These are phyloP conservation scores for Vickermania ingenoplastis DNA, from an alignment of 208 protist genomes.

Conservation along the genomic window DNA sequence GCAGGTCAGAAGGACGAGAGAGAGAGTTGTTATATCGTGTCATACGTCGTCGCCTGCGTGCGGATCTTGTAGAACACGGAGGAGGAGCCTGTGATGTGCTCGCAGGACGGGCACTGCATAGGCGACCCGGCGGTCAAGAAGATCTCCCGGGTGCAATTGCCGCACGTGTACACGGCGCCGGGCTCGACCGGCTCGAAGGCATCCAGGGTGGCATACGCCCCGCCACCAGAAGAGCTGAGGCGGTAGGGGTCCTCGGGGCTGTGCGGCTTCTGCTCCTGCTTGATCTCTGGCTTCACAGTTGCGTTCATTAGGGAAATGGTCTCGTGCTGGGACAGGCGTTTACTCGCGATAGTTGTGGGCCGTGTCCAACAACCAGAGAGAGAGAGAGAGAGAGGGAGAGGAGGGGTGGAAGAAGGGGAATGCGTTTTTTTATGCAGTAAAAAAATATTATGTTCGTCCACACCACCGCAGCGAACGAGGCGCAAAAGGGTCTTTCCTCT, in stretches of 20 bases:
- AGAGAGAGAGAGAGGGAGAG: background rate
- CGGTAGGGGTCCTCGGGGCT: too few species aligned
- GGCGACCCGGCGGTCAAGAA: constrained; percentile 32
- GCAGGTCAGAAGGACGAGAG: too few species aligned
- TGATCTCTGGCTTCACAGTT: constrained; percentile 25
- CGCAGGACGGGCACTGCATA: constrained; percentile 72
- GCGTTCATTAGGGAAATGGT: too few species aligned
- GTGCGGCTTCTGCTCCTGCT: constrained; percentile 17
- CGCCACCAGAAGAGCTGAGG: constrained; percentile 8
- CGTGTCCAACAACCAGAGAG: constrained; percentile 2
- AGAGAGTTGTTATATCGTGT: constrained; percentile 53
- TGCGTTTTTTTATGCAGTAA: background rate
- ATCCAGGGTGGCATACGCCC: constrained; percentile 4
- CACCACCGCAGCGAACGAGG: too few species aligned
- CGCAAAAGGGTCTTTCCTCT: too few species aligned
- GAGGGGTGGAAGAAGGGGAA: background rate
- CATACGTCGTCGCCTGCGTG: constrained; percentile 72
- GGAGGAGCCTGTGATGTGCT: constrained; percentile 71
- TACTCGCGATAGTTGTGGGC: too few species aligned
- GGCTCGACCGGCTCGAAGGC: constrained; percentile 7
- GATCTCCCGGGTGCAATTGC: constrained; percentile 66
- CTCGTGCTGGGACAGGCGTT: too few species aligned
- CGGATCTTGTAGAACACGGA: constrained; percentile 88
- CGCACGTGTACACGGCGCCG: constrained; percentile 70
- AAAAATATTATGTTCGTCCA: background rate